Conservation (phyloP, 805 yeast genomes). For the Groenewaldozyma salmanticensis region DNA sequence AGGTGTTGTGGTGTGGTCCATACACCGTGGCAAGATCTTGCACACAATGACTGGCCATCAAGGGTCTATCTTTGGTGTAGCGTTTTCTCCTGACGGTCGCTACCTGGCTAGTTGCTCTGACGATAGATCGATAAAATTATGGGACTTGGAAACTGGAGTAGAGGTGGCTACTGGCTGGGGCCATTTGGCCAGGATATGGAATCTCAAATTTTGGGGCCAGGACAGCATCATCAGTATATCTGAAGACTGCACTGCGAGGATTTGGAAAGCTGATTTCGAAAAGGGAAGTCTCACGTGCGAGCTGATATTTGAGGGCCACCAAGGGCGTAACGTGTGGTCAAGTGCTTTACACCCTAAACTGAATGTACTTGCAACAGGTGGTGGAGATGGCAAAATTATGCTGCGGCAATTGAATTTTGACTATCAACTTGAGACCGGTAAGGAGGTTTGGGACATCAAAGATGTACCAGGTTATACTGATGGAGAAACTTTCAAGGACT, state of each 20-base stretch:
- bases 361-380: slow-evolving; percentile 66
- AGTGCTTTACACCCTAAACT: slow-evolving; percentile 48
- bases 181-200: slow-evolving; percentile 92
- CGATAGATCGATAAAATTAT: slow-evolving; percentile 77
- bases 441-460: neutral
- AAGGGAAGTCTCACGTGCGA: slow-evolving; percentile 30
- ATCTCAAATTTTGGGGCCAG: slow-evolving; percentile 44
- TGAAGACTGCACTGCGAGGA: slow-evolving; percentile 78
- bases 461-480: slow-evolving; percentile 1
- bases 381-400: slow-evolving; percentile 83
- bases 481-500: slow-evolving; percentile 55
- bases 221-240: slow-evolving; percentile 52
- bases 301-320: slow-evolving; percentile 56
- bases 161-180: slow-evolving; percentile 87
- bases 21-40: slow-evolving; percentile 31
- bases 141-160: slow-evolving; percentile 50
- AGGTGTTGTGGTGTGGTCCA: slow-evolving; percentile 71
- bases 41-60: slow-evolving; percentile 66
- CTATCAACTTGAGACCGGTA: neutral
- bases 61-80: slow-evolving; percentile 84
- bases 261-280: slow-evolving; percentile 48
- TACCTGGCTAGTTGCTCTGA: slow-evolving; percentile 79
- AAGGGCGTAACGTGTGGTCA: slow-evolving; percentile 80
- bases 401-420: slow-evolving; percentile 37
- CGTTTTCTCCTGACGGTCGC: slow-evolving; percentile 45